Base-by-base conservation (phyloP, 805 yeast species). In the Grigorovia humatica region DNA sequence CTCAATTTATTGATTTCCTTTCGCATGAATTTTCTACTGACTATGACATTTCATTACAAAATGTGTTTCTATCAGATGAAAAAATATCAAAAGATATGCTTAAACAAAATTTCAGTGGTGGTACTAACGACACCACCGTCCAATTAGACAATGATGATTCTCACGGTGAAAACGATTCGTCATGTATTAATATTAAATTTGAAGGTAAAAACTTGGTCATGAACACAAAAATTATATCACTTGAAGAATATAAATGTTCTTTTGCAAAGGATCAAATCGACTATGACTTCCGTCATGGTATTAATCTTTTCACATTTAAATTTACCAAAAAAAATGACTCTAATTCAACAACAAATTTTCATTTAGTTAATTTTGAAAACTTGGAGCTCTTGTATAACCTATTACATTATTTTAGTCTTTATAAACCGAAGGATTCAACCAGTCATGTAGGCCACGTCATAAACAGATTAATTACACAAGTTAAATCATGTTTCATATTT, bases 401-500 rank as follows among this genome's bases (percentile, higher is more conserved):
- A 32, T 50, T 52, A 12, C 46, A 51, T 44, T 35, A 50, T n/a
- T 29, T 50, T 17, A 18, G n/a, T 46, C 19, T 52, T 19, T 43
- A 53, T 15, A 49, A 49, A 6, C 50, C 53, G 12, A 45, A 46
- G 27, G 51, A 56, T 20, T 38, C 42, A 12, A 47, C 48, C 19
- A 56, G 60, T 15, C 64, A 65, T n/a, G 56, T 64, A n/a, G 55
- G 61, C 13, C 50, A 59, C 40, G 57, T 65, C 35, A 54, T 64
- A n/a, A 60, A 58, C 45, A 60, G 62, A 32, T 44, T 70, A 18
- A 55, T 69, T 29, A 54, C 60, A 11, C 64, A 68, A 43, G 69
- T 75, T 35, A 73, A 72, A 52, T 59, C 71, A 30, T 61, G 72
- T 41, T 63, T 70, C 32, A 47, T 73, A 5, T 60, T 69, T 48